These are phyloP conservation scores for Lipomyces starkeyi DNA, from an alignment of 805 yeast species.

Conservation along the genomic window DNA sequence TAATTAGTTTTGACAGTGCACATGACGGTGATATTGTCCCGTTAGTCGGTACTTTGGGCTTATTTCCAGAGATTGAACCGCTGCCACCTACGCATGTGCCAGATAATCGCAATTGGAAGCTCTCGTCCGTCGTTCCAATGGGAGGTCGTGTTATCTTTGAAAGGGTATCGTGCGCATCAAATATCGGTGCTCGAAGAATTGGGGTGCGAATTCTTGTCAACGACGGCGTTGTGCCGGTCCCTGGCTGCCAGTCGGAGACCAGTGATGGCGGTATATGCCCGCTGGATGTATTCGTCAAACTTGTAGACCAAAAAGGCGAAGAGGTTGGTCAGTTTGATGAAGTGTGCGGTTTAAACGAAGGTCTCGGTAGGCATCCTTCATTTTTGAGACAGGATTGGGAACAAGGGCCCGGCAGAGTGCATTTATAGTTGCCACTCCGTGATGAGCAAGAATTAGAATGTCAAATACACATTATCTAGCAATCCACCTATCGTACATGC, in stretches of 20 bases:
- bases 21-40: conserved; percentile 65
- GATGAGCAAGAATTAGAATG: background rate
- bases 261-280: conserved; percentile 26
- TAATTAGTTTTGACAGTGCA: conserved; percentile 50
- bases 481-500: background rate
- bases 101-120: conserved; percentile 26
- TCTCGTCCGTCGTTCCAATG: conserved; percentile 37
- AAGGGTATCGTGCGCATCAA: conserved; percentile 40
- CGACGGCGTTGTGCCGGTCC: conserved; percentile 60
- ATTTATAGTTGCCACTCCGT: background rate
- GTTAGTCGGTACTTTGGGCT: conserved; percentile 56
- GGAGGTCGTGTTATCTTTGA: conserved; percentile 45
- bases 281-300: conserved; percentile 16
- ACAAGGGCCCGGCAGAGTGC: conserved; percentile 7
- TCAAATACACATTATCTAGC: background rate
- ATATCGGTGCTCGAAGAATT: conserved; percentile 33
- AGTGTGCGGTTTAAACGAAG: conserved; percentile 23
- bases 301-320: conserved; percentile 19
- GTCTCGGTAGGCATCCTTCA: conserved; percentile 20
- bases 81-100: conserved; percentile 23
- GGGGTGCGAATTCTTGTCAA: conserved; percentile 58
- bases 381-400: conserved; percentile 19
- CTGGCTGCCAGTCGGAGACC: conserved; percentile 47
- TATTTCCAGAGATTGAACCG: conserved; percentile 38
- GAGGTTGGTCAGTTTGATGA: conserved; percentile 24